Evolutionary conservation across 257 asterid species (phyloP), one percentile per base, ranked within the genome.

Genomic region (Solanum pinnatisectum): DNA sequence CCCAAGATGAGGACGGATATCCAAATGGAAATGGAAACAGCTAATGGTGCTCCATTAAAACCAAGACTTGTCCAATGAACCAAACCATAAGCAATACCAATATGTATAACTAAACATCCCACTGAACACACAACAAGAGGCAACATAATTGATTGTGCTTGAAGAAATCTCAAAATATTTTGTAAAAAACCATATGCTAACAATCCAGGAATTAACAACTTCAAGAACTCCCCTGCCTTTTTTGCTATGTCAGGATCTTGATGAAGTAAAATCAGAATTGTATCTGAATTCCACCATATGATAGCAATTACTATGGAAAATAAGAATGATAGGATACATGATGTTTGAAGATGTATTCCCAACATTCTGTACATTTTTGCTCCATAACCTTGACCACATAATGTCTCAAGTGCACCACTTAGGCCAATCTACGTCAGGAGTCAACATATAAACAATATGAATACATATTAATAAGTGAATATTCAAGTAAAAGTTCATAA

Each of bases 11-110:
- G 14, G 18, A 88, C 93, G 0, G 98, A 91, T 10, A 96, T 86
- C 96, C 98, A 96, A 65, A 92, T 40, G 1, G 98, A 96, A 46
- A 93, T 88, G 0, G 98, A 96, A 36, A 88, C 94, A 4, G 98
- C 96, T 20, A 95, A 8, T 4, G 98, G 91, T 23, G 98, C 95
- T 36, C 98, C 98, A 4, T 20, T 63, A 42, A 86, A 94, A 46
- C 88, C 95, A 22, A 96, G 92, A 59, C 89, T 5, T 8, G 94
- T 92, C 90, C 91, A 85, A 18, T 88, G 82, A 74, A 94, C 96
- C 84, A 96, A 27, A 52, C 72, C 87, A 59, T 92, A 93, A 15
- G 94, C 88, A 40, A 95, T 90, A n/a, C 93, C 96, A 1, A 94
- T 39, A 71, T 96, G 99, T 39, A 93, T 59, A 67, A 84, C 49